phyloP scores from a whole-genome alignment of 176 grass and related monocot genomes.

The Cenchrus purpureus region DNA sequence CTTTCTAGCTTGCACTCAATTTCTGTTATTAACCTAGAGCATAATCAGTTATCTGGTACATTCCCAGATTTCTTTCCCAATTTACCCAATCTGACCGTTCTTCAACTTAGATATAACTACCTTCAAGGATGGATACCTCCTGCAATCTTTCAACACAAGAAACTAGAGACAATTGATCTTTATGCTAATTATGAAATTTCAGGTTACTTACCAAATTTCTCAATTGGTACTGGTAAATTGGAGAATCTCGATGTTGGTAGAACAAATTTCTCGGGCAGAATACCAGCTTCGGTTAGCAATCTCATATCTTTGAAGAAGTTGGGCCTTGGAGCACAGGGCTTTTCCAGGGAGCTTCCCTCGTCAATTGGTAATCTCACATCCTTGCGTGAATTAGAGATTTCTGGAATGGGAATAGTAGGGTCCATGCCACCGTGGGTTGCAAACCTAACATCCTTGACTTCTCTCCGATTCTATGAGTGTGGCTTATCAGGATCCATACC shows the following conservation, averaged over 20 bases:
- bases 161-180: conserved; percentile 43
- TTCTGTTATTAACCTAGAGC: conserved; percentile 29
- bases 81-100: conserved; percentile 39
- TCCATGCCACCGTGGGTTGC: background rate
- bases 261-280: conserved; percentile 43
- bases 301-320: conserved; percentile 35
- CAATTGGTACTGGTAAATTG: background rate
- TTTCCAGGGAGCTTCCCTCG: background rate
- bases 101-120: conserved; percentile 22
- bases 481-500: conserved; percentile 42
- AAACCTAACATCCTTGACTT: background rate
- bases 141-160: conserved; percentile 29
- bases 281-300: conserved; percentile 36
- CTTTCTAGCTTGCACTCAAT: conserved; percentile 22
- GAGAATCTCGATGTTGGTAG: conserved; percentile 31
- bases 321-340: background rate
- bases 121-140: conserved; percentile 35
- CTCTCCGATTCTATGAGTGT: conserved; percentile 8
- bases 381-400: background rate
- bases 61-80: conserved; percentile 44
- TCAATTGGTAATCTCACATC: background rate
- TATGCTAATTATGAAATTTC: conserved; percentile 28
- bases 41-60: conserved; percentile 27
- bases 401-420: background rate
- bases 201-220: conserved; percentile 38